Percentiles rank a stretch among this genome's conserved stretches.
These are phyloP conservation scores for Leccinum insolens DNA, from an alignment of 1,284 basidiomycete species.

Conservation along the genomic window DNA sequence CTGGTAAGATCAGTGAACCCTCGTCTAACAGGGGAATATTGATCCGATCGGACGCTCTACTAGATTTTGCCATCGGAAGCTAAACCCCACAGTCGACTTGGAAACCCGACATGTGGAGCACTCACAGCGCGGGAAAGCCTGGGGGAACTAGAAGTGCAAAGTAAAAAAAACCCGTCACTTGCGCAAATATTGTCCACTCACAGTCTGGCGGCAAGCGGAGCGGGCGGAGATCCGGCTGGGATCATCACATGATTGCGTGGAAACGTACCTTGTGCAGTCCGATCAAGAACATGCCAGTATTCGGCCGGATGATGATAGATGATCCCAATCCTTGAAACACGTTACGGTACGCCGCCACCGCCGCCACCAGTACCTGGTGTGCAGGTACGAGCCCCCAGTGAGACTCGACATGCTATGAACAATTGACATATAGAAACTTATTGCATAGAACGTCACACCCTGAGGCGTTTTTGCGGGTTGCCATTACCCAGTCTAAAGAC, in stretches of 20 bases:
- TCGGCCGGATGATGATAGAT: constrained; percentile 61
- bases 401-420: neutral
- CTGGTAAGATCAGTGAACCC: constrained; percentile 30
- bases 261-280: constrained; percentile 60
- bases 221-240: constrained; percentile 42
- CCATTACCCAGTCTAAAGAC: constrained; percentile 54
- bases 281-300: constrained; percentile 58
- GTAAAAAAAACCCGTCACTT: neutral
- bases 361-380: constrained; percentile 41
- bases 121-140: constrained; percentile 43
- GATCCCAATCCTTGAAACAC: constrained; percentile 65
- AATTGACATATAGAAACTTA: neutral
- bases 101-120: constrained; percentile 1
- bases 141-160: constrained; percentile 43
- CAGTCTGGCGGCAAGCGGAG: constrained; percentile 65
- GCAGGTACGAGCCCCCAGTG: neutral
- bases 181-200: constrained; percentile 34
- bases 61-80: neutral
- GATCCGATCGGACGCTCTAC: neutral
- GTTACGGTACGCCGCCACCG: constrained; percentile 56
- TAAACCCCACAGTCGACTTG: neutral
- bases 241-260: neutral
- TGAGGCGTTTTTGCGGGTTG: neutral
- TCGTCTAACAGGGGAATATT: neutral
- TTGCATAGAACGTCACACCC: neutral